These are phyloP conservation scores for Chaetomium olivaceum DNA, from an alignment of 2,329 filamentous ascomycete genomes.

Conservation along the genomic window DNA sequence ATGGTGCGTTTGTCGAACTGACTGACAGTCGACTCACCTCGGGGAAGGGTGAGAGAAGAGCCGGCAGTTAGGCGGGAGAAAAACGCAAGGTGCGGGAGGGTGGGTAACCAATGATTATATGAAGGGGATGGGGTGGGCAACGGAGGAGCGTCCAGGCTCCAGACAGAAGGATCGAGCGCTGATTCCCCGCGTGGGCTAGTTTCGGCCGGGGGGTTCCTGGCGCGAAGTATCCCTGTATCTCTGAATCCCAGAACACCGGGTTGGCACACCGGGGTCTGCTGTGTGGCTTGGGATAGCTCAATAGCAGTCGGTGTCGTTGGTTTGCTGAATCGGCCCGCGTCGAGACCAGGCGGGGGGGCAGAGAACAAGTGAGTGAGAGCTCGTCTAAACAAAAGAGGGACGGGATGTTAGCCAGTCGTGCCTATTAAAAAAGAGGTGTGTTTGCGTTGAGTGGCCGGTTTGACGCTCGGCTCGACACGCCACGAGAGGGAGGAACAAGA, in stretches of 20 bases:
- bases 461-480: constrained; percentile 11
- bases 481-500: constrained; percentile 2
- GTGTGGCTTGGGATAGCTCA: constrained; percentile 18
- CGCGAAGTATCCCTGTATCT: constrained; percentile 28
- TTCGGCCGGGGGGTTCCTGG: constrained; percentile 28
- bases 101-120: constrained; percentile 37
- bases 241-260: constrained; percentile 33
- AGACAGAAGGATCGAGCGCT: constrained; percentile 29
- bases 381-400: constrained; percentile 12
- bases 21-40: constrained; percentile 42
- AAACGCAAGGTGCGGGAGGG: constrained; percentile 34
- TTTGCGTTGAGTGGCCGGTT: constrained; percentile 11
- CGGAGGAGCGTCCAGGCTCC: constrained; percentile 28
- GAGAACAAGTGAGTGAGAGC: neutral
- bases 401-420: constrained; percentile 18
- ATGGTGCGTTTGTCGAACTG: constrained; percentile 38
- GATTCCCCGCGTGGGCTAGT: constrained; percentile 27
- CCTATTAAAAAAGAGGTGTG: neutral
- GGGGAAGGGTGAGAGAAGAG: constrained; percentile 35
- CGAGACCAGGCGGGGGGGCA: constrained; percentile 23
- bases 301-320: constrained; percentile 33
- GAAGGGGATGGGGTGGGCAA: constrained; percentile 27
- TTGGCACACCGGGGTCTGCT: constrained; percentile 31
- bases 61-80: constrained; percentile 41
- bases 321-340: constrained; percentile 25